Base-by-base conservation (phyloP, 768 basidiomycete species). In the Stropharia rugosoannulata region DNA sequence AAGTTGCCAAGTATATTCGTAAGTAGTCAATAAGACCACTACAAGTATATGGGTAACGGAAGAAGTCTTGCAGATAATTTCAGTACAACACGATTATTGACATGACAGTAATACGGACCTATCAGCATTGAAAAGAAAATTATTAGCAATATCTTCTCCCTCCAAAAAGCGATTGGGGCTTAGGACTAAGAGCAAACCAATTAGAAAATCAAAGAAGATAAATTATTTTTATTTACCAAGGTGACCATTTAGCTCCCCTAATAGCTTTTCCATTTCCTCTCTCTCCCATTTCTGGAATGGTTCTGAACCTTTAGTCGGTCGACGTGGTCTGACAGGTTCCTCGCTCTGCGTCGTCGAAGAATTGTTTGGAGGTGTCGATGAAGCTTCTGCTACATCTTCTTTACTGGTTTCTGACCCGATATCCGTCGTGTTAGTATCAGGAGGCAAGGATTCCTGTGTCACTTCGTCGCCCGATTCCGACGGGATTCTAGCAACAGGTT, bases 111-210 rank as follows among this genome's bases (percentile, higher is more conserved):
- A 10, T 9, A 67, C 79, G 56, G 59, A 87, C 89, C 81, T 80
- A 66, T 96, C 95, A 27, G 92, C 83, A 65, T 90, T 92, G 73
- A 96, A 96, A 57, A 97, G 73, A 75, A 97, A 96, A 68, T 98
- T 98, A 61, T 95, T 89, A 5, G 89, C 87, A 1, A 84, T 78
- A 66, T 96, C 93, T 71, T 98, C 95, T n/a, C 84, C 90, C 70
- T 98, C 95, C 57, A 98, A 66, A 75, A 98, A 98, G 10, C 86
- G 84, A 13, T 79, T 90, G 2, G 95, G 86, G 72, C 90, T 90
- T 10, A 92, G 52, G 38, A 98, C 95, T 96, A 36, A 44, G 22
- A 42, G 37, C 56, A 9, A 59, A 37, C 53, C 49, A 60, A 57
- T 7, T 36, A 22, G 2, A 11, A 29, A 19, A 22, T 13, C 15